Evolutionary conservation across 441 rosid genomes (phyloP), one percentile per base, ranked within the genome.

Genomic region (Omphalea diandra): DNA sequence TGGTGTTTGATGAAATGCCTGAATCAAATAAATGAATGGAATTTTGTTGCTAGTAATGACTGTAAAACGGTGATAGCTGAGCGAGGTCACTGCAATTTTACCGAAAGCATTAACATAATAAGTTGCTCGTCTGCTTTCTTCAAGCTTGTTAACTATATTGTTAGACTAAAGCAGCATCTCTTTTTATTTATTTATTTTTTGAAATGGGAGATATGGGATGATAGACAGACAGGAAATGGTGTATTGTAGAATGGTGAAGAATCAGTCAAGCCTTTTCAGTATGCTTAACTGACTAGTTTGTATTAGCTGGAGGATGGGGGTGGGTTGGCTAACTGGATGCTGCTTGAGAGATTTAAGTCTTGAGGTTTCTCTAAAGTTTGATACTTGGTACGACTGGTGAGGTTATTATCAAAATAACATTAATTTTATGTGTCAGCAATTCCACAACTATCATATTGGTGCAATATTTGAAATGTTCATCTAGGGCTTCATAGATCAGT

Each of bases 1-100:
- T 31, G 69, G 43, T 76, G 72, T 70, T 75, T 66, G 75, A 50
- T 60, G 71, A 66, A 70, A 65, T 65, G 75, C 38, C 59, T 9
- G 24, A 56, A 49, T 56, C 35, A 47, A 15, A 36, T n/a, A 56
- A 29, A 54, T n/a, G 14, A 58, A 29, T 54, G 5, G 18, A 14
- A n/a, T 1, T 36, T 38, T 27, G 52, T 35, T 15, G 35, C 27
- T 3, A 27, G 26, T 41, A 26, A 4, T 47, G 7, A 8, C 26
- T n/a, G n/a, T 47, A 47, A 15, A 17, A 47, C 5, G 24, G 53
- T 47, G 33, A 53, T 17, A 27, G 22, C 4, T 36, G 24, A 64
- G 24, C 3, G 50, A 49, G n/a, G 46, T n/a, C 43, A 46, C 54
- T 29, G 56, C 31, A 47, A 17, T 5, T 41, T 22, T 32, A 63